Conservation (phyloP, 1,284 basidiomycete species). For the Heterobasidion irregulare region DNA sequence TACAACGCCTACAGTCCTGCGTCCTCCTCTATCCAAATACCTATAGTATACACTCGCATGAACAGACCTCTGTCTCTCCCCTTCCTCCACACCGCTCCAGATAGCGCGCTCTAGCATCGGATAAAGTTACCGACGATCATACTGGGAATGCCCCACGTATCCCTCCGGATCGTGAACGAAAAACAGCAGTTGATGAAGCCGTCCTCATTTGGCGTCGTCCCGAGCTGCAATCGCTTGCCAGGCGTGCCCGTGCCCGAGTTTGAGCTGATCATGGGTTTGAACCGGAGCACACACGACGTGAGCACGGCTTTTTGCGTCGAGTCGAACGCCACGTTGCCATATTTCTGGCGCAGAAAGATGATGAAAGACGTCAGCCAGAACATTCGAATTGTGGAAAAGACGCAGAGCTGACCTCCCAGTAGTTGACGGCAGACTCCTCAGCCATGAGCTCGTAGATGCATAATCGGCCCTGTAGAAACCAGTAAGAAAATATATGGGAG, state of each 20-base stretch:
- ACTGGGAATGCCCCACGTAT: slow-evolving; percentile 88
- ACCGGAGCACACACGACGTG: slow-evolving; percentile 86
- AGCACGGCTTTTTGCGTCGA: slow-evolving; percentile 83
- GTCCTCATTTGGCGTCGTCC: slow-evolving; percentile 41
- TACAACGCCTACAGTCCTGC: no score
- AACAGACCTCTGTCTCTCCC: no score
- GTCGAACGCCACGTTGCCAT: slow-evolving; percentile 92
- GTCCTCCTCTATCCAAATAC: no score
- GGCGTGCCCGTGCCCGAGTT: slow-evolving; percentile 19
- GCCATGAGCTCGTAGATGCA: slow-evolving; percentile 98
- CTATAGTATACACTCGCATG: no score
- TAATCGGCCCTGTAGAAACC: slow-evolving; percentile 57
- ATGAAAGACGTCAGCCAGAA: neutral
- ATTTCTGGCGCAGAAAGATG: slow-evolving; percentile 52
- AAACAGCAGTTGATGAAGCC: slow-evolving; percentile 89
- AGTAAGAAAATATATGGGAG: slow-evolving; percentile 6
- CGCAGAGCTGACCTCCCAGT: slow-evolving; percentile 74
- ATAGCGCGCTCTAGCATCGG: slow-evolving; percentile 30
- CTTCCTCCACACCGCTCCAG: neutral
- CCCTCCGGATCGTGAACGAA: slow-evolving; percentile 89
- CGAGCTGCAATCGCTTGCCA: slow-evolving; percentile 12
- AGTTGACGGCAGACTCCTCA: slow-evolving; percentile 93
- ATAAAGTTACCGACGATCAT: slow-evolving; percentile 89
- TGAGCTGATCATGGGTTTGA: slow-evolving; percentile 48
- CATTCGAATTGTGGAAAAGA: slow-evolving; percentile 2